Percentiles rank a stretch among this genome's conserved stretches.
Evolutionary conservation across 2,329 filamentous ascomycete species (phyloP).

Genomic region (Xylariales sp.): DNA sequence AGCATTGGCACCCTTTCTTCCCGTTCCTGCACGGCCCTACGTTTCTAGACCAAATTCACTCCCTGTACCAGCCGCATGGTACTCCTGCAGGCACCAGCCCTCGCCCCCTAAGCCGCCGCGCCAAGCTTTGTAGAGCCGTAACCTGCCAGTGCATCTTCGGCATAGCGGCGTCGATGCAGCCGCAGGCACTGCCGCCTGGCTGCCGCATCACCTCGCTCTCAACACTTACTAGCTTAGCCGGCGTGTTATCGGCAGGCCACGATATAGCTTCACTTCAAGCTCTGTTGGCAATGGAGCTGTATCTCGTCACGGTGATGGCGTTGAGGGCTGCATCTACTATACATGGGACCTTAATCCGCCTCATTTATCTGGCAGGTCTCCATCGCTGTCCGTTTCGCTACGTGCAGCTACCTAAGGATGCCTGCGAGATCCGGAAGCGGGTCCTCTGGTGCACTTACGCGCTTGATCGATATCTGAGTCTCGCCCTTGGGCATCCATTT

Average conservation of each 20-base stretch:
- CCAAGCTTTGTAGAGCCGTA: conserved; percentile 25
- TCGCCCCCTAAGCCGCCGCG: conserved; percentile 9
- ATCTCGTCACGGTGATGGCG: conserved; percentile 42
- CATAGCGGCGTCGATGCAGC: conserved; percentile 30
- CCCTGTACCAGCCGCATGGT: no score
- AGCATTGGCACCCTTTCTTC: conserved; percentile 47
- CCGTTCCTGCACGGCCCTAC: conserved; percentile 47
- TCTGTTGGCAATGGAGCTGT: conserved; percentile 41
- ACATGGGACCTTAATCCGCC: conserved; percentile 39
- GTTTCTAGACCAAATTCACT: conserved; percentile 39
- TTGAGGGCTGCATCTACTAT: conserved; percentile 43
- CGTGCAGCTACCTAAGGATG: conserved; percentile 30
- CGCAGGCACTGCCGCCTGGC: conserved; percentile 22
- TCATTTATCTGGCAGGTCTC: conserved; percentile 44
- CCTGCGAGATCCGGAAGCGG: conserved; percentile 30
- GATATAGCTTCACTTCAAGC: conserved; percentile 43
- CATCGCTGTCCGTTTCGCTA: conserved; percentile 44
- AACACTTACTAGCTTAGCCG: conserved; percentile 31
- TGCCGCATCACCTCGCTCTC: conserved; percentile 31
- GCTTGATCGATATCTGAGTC: conserved; percentile 30
- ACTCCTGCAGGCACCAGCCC: no score
- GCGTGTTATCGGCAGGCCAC: conserved; percentile 31
- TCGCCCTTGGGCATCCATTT: conserved; percentile 29
- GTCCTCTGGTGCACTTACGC: conserved; percentile 35
- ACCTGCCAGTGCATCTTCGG: conserved; percentile 49